Evolutionary conservation across 768 basidiomycete genomes (phyloP).

Genomic region (Leccinum boreale): DNA sequence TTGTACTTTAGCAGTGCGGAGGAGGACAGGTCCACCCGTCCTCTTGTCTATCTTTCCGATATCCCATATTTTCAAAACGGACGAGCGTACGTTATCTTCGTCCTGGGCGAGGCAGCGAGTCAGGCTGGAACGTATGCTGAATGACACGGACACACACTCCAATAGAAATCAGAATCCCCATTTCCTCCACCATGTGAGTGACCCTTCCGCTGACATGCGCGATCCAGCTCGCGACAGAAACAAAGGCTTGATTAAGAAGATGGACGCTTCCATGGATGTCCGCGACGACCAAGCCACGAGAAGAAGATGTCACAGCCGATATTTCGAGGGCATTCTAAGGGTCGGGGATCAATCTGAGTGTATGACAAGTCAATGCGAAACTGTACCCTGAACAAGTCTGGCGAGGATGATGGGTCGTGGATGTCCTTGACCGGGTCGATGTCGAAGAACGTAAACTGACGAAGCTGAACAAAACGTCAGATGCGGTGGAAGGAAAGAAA

Average conservation of each 20-base stretch:
- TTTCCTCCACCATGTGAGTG: slow-evolving; percentile 81
- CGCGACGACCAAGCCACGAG: slow-evolving; percentile 69
- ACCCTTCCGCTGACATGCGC: slow-evolving; percentile 79
- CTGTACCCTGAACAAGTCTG: slow-evolving; percentile 74
- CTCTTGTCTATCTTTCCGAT: slow-evolving; percentile 67
- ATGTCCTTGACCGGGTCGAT: slow-evolving; percentile 70
- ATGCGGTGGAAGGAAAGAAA: background rate
- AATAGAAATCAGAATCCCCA: slow-evolving; percentile 80
- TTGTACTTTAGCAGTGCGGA: slow-evolving; percentile 77
- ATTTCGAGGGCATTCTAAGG: slow-evolving; percentile 65
- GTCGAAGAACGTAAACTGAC: slow-evolving; percentile 91
- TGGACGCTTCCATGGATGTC: slow-evolving; percentile 86
- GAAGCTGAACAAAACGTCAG: slow-evolving; percentile 53
- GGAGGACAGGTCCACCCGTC: slow-evolving; percentile 54
- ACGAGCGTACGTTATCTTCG: slow-evolving; percentile 63
- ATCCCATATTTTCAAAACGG: slow-evolving; percentile 88
- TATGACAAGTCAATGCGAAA: background rate
- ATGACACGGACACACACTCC: slow-evolving; percentile 55
- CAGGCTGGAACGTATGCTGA: slow-evolving; percentile 1
- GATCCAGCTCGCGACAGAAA: slow-evolving; percentile 68
- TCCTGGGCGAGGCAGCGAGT: slow-evolving; percentile 48
- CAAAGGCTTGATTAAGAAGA: slow-evolving; percentile 71
- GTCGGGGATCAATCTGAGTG: background rate
- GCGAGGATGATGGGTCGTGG: slow-evolving; percentile 70
- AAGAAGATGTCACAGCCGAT: slow-evolving; percentile 62